These are phyloP conservation scores for Talaromyces pinophilus DNA, from an alignment of 2,329 filamentous ascomycete species.

Conservation along the genomic window DNA sequence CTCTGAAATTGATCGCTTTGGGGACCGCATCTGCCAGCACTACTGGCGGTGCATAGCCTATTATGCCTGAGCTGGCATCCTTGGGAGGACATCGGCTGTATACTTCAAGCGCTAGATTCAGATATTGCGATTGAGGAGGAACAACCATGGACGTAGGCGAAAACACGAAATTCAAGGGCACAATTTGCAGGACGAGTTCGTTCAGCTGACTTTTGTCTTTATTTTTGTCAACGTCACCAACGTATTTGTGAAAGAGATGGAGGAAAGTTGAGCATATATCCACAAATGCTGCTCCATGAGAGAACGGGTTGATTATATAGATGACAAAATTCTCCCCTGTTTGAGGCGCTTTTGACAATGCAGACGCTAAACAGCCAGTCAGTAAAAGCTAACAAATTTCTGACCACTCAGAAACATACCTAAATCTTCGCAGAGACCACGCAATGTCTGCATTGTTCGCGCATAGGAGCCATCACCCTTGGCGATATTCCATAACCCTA, in stretches of 20 bases:
- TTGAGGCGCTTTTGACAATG: slow-evolving; percentile 37
- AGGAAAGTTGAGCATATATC: slow-evolving; percentile 61
- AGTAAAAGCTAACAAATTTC: background rate
- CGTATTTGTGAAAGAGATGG: slow-evolving; percentile 57
- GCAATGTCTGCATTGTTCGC: slow-evolving; percentile 39
- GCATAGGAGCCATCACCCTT: slow-evolving; percentile 34
- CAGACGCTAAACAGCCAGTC: slow-evolving; percentile 34
- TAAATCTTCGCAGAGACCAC: slow-evolving; percentile 38
- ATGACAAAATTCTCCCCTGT: slow-evolving; percentile 53
- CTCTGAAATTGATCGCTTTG: slow-evolving; percentile 56
- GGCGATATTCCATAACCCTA: slow-evolving; percentile 40
- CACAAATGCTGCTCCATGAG: slow-evolving; percentile 46
- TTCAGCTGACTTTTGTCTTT: slow-evolving; percentile 34
- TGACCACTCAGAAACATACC: slow-evolving; percentile 30
- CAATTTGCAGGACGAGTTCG: slow-evolving; percentile 60
- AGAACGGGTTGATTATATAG: slow-evolving; percentile 61
- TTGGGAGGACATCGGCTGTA: slow-evolving; percentile 60
- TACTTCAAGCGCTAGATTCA: slow-evolving; percentile 57
- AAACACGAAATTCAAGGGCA: slow-evolving; percentile 58
- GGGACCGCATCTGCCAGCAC: slow-evolving; percentile 57
- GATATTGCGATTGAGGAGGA: slow-evolving; percentile 51
- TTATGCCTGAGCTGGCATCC: slow-evolving; percentile 34
- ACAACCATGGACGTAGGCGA: slow-evolving; percentile 55
- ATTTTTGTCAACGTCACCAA: slow-evolving; percentile 40
- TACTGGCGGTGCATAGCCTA: slow-evolving; percentile 56